Percentiles rank a stretch among this genome's conserved stretches.
These are phyloP conservation scores for Thielaviopsis euricoi DNA, from an alignment of 2,329 filamentous ascomycete species.

Conservation along the genomic window DNA sequence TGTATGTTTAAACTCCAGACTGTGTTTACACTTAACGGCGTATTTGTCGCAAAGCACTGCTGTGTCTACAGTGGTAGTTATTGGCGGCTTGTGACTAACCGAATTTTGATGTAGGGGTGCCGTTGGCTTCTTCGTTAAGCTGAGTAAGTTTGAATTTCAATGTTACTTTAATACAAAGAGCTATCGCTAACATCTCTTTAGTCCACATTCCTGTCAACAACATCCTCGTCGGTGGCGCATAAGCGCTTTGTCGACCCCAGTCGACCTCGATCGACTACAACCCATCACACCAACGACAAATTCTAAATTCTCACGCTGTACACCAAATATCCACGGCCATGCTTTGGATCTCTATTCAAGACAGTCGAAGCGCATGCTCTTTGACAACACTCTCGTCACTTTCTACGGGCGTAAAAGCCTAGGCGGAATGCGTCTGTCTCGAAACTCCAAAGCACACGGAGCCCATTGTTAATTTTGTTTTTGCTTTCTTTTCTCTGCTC, in stretches of 20 bases:
- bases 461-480: background rate
- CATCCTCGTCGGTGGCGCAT: conserved; percentile 51
- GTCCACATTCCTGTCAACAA: conserved; percentile 57
- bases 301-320: too few relatives aligned
- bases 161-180: background rate
- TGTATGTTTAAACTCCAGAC: conserved; percentile 21
- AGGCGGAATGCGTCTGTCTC: too few relatives aligned
- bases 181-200: conserved; percentile 16
- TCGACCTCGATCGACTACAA: too few relatives aligned
- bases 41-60: background rate
- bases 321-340: too few relatives aligned
- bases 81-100: background rate
- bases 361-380: too few relatives aligned
- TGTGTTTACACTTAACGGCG: too few relatives aligned
- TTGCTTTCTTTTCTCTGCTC: background rate
- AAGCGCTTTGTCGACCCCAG: conserved; percentile 15
- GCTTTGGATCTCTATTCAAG: too few relatives aligned
- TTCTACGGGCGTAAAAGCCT: too few relatives aligned
- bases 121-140: conserved; percentile 54
- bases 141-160: conserved; percentile 30
- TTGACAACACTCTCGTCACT: too few relatives aligned
- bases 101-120: conserved; percentile 25
- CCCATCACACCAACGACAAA: too few relatives aligned
- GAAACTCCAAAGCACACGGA: too few relatives aligned
- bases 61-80: background rate